phyloP scores from a whole-genome alignment of 768 basidiomycete species.

The Collybiopsis luxurians region DNA sequence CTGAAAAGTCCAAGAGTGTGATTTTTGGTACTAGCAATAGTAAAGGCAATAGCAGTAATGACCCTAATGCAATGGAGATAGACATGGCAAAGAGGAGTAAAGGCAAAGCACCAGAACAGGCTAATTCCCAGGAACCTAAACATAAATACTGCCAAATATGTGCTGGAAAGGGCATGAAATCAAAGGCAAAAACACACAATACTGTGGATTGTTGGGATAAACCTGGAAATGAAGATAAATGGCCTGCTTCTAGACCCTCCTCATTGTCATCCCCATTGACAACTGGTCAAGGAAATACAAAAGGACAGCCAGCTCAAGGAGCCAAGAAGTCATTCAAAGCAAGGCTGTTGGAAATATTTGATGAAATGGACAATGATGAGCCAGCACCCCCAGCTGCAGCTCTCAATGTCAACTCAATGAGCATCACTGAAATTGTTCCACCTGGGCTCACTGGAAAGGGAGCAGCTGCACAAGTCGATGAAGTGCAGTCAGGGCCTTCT shows the following conservation, averaged over 20 bases:
- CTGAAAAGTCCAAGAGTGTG: constrained; percentile 1
- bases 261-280: background rate
- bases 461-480: constrained; percentile 3
- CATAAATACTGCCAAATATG: background rate
- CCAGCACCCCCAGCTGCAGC: background rate
- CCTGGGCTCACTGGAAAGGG: background rate
- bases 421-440: background rate
- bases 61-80: constrained; percentile 5
- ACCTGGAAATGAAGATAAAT: background rate
- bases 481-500: constrained; percentile 6
- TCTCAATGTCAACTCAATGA: background rate
- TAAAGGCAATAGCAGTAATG: background rate
- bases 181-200: background rate
- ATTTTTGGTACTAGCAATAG: constrained; percentile 3
- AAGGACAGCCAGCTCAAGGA: background rate
- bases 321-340: background rate
- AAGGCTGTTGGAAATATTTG: background rate
- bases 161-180: background rate
- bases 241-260: background rate
- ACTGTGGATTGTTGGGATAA: background rate
- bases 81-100: background rate
- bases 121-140: constrained; percentile 1
- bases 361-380: background rate
- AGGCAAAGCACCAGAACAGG: background rate
- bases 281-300: background rate